Evolutionary conservation across 2,329 filamentous ascomycete genomes (phyloP), one percentile per base, ranked within the genome.

Genomic region (Aspergillus fructus): DNA sequence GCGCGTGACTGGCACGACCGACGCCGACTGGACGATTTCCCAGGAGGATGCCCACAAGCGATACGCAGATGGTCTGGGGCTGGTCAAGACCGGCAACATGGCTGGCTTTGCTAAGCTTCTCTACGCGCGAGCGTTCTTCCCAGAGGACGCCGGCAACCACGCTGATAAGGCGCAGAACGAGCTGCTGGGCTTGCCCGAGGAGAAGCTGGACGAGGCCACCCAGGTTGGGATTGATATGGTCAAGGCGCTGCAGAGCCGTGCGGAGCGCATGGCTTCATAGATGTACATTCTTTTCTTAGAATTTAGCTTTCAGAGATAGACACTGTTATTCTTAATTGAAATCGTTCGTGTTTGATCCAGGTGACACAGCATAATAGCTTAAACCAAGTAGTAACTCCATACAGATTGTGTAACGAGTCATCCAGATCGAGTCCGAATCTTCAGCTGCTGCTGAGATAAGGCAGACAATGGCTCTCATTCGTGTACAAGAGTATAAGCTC

Each of bases 21-120:
- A 86, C 40, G 72, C 70, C 0, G 86, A 89, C 64, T 90, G 87
- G 87, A 78, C 67, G 2, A 79, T 90, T 55, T 75, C 66, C 1
- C 70, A 79, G 7, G 80, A 86, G 70, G 63, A 69, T 0, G 71
- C 75, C 1, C 61, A 74, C 41, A 71, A 83, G 67, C 78, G 85
- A 21, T 84, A 78, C 59, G 68, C 74, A 51, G 75, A 80, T 1
- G 85, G 79, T 0, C 59, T 77, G 55, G 76, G 77, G 52, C 68
- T 69, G 19, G 48, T 88, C 7, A 68, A 79, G 58, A 51, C 59
- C 11, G 81, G 78, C 24, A 77, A 79, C 17, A 64, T 52, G 51
- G 65, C 64, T 13, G 85, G 79, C 0, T 85, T 80, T 61, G 68
- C 64, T 2, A 76, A 78, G 64, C 52, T 79, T 58, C 76, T 89